Percentiles rank a stretch among this genome's conserved stretches.
Conservation (phyloP, 805 yeast genomes). For the Yarrowia keelungensis region DNA sequence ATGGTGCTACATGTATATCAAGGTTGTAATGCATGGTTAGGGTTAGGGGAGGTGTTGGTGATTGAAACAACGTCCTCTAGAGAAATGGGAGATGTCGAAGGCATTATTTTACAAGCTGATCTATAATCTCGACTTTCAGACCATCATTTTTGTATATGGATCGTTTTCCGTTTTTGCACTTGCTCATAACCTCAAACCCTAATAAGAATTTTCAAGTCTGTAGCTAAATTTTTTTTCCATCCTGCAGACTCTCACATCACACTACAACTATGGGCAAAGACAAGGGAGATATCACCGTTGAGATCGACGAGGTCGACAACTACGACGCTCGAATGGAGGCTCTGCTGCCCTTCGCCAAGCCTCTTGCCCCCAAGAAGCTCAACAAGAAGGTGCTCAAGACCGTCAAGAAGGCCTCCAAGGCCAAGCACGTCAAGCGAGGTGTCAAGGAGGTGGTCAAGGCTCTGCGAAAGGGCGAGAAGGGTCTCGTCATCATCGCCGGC, state of each 20-base stretch:
- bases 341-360: conserved; percentile 87
- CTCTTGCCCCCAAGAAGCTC: conserved; percentile 93
- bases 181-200: conserved; percentile 26
- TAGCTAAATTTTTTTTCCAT: conserved; percentile 34
- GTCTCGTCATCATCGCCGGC: conserved; percentile 94
- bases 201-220: conserved; percentile 21
- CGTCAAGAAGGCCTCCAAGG: conserved; percentile 96
- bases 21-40: conserved; percentile 9
- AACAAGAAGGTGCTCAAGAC: conserved; percentile 95
- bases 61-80: too few relatives aligned
- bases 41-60: conserved; percentile 13
- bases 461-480: conserved; percentile 96
- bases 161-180: not conserved
- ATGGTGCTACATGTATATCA: conserved; percentile 19
- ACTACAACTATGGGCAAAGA: conserved; percentile 44
- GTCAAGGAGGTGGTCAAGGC: conserved; percentile 99
- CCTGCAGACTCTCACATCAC: conserved; percentile 35
- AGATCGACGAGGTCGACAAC: conserved; percentile 63
- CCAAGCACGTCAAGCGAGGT: conserved; percentile 98
- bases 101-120: too few relatives aligned
- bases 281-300: conserved; percentile 42
- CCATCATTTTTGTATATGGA: too few relatives aligned
- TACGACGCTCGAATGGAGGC: conserved; percentile 93
- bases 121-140: too few relatives aligned
- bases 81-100: too few relatives aligned